phyloP scores from a whole-genome alignment of 75 land plant species.

The Gnetum montanum region DNA sequence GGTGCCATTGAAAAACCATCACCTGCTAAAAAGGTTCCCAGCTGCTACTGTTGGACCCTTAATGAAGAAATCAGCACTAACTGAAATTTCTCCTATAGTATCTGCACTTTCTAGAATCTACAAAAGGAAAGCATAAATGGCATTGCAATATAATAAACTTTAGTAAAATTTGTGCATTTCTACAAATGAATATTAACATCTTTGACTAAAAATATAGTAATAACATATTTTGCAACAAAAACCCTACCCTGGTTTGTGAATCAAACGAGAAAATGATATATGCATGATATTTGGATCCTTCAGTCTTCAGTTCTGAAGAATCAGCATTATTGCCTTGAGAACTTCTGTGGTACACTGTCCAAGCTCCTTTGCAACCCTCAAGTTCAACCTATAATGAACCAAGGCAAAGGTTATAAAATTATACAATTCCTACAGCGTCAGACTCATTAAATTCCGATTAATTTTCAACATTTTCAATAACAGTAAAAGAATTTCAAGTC shows the following conservation, averaged over 20 bases:
- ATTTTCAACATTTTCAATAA: neutral
- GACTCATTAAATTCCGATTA: neutral
- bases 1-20: too few relatives aligned
- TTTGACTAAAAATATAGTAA: too few relatives aligned
- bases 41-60: slow-evolving; percentile 83
- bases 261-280: slow-evolving; percentile 93
- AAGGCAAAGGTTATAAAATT: neutral
- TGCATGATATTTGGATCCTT: slow-evolving; percentile 90
- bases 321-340: slow-evolving; percentile 43
- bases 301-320: slow-evolving; percentile 24
- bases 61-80: slow-evolving; percentile 87
- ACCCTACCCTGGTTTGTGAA: slow-evolving; percentile 82
- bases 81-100: slow-evolving; percentile 84
- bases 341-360: slow-evolving; percentile 94
- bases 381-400: slow-evolving; percentile 64
- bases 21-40: slow-evolving; percentile 97
- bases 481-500: too few relatives aligned
- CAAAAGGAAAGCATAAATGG: slow-evolving; percentile 3
- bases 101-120: slow-evolving; percentile 97
- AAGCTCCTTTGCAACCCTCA: slow-evolving; percentile 90
- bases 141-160: too few relatives aligned
- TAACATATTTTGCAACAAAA: too few relatives aligned
- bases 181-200: too few relatives aligned
- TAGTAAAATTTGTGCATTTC: too few relatives aligned
- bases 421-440: neutral